A percentile compares a stretch with the other conserved stretches of the same genome.
These are phyloP conservation scores for Shiraia bambusicola DNA, from an alignment of 2,329 filamentous ascomycete species.

Conservation along the genomic window DNA sequence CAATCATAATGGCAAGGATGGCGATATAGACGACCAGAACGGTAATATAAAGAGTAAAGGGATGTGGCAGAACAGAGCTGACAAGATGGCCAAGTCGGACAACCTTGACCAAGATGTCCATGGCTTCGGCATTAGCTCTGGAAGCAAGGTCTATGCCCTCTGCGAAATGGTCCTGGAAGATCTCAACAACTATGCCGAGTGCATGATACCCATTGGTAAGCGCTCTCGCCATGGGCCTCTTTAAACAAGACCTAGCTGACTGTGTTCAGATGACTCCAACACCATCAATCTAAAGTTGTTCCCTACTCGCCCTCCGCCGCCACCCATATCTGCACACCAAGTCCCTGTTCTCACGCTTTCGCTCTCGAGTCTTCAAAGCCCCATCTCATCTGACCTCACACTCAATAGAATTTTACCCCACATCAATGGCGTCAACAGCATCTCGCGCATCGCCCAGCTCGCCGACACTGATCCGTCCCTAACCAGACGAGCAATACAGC, in stretches of 20 bases:
- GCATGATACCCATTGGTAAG: conserved; percentile 93
- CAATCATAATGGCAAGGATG: background rate
- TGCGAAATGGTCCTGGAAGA: conserved; percentile 91
- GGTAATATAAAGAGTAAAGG: too few species aligned
- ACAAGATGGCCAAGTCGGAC: background rate
- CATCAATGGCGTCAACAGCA: conserved; percentile 88
- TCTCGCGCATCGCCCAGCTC: conserved; percentile 79
- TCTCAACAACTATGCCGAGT: conserved; percentile 94
- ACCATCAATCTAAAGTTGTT: conserved; percentile 97
- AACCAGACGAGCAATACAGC: conserved; percentile 80
- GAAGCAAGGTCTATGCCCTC: conserved; percentile 62
- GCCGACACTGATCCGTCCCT: conserved; percentile 86
- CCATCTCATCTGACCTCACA: conserved; percentile 70
- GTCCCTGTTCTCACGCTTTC: conserved; percentile 74
- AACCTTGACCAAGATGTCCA: conserved; percentile 3
- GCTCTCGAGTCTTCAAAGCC: conserved; percentile 37
- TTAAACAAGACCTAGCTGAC: conserved; percentile 1
- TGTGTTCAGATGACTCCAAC: conserved; percentile 74
- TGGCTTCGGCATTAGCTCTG: conserved; percentile 37
- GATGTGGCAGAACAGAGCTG: background rate
- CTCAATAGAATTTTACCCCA: conserved; percentile 77
- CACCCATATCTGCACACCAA: conserved; percentile 81
- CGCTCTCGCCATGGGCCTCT: conserved; percentile 11
- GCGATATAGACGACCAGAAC: too few species aligned
- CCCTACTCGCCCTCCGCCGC: conserved; percentile 74